phyloP scores from a whole-genome alignment of 1,139 yeast species.

The Debaryomyces udenii region DNA sequence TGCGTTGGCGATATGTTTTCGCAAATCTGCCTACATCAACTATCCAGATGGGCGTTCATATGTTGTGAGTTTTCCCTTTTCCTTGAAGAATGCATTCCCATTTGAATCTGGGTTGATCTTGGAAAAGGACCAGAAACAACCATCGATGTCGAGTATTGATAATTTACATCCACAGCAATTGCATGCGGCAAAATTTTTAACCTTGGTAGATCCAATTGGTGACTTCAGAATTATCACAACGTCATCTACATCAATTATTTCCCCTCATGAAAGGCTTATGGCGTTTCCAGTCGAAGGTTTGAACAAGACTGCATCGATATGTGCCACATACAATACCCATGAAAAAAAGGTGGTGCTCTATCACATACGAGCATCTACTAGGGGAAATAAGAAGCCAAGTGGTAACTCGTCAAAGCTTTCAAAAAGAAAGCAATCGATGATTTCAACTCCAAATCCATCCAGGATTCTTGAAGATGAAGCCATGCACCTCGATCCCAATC shows the following conservation, averaged over 20 bases:
- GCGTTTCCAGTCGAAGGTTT: constrained; percentile 48
- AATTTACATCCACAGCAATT: constrained; percentile 27
- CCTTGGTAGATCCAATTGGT: constrained; percentile 68
- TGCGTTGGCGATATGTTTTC: constrained; percentile 54
- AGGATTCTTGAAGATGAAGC: constrained; percentile 48
- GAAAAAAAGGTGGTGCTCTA: constrained; percentile 52
- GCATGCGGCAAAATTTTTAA: constrained; percentile 51
- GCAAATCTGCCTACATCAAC: constrained; percentile 58
- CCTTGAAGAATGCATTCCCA: constrained; percentile 55
- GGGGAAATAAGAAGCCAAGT: constrained; percentile 17
- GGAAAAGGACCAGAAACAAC: constrained; percentile 45
- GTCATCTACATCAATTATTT: constrained; percentile 68
- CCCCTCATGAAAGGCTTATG: constrained; percentile 58
- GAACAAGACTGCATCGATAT: constrained; percentile 39
- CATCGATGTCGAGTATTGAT: constrained; percentile 13
- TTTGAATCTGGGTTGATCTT: constrained; percentile 67
- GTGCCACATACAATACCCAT: constrained; percentile 54
- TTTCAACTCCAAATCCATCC: constrained; percentile 46
- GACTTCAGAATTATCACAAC: constrained; percentile 70
- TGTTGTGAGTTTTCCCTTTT: constrained; percentile 66
- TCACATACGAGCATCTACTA: constrained; percentile 49
- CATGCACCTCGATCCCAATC: constrained; percentile 19
- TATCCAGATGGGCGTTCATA: constrained; percentile 59
- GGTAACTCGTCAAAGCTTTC: constrained; percentile 19
- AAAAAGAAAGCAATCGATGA: constrained; percentile 31